Base-by-base conservation (phyloP, 208 protist species). In the Wallacemonas collosoma region DNA sequence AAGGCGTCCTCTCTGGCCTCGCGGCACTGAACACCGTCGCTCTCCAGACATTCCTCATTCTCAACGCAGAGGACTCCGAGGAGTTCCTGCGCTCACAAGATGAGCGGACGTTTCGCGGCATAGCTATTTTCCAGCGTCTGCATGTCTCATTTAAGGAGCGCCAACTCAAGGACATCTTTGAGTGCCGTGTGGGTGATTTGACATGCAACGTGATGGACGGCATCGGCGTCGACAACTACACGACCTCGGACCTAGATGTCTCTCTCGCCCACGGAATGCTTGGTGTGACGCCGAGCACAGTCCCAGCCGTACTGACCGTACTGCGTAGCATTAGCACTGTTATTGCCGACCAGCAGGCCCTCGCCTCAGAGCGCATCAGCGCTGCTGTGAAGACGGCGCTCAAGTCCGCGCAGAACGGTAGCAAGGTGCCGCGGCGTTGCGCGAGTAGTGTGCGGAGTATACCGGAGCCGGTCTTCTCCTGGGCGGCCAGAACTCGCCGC, bases 151-250 rank as follows among this genome's bases (percentile, higher is more conserved):
- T 94, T 72, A 97, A 97, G 79, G 88, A 97, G 83, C 86, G 92
- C n/a, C 88, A 94, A 72, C 71, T 97, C 58, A 86, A 82, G 67
- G 92, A 97, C 65, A 76, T 97, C n/a, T 85, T 95, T 51, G 88
- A 95, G 76, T 93, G 81, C 70, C 85, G 77, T 15, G 72, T 88
- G 11, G 82, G 68, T 8, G 50, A 75, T 57, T 72, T 93, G 45
- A 53, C 41, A 45, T 41, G 68, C 14, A 80, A 83, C 65, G 66
- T 79, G 5, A 97, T 94, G 90, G 89, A 95, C 71, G 89, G 89
- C 39, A 72, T 93, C 38, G 87, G 82, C 47, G 80, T 86, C 54
- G 83, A 90, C 40, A 76, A 77, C 51, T 86, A 75, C 64, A 82
- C 83, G 2, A 88, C 79, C 1, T 82, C 81, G 2, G 71, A 87